Base-by-base conservation (phyloP, 805 yeast species). In the Sugiyamaella boreocaroliniensis region DNA sequence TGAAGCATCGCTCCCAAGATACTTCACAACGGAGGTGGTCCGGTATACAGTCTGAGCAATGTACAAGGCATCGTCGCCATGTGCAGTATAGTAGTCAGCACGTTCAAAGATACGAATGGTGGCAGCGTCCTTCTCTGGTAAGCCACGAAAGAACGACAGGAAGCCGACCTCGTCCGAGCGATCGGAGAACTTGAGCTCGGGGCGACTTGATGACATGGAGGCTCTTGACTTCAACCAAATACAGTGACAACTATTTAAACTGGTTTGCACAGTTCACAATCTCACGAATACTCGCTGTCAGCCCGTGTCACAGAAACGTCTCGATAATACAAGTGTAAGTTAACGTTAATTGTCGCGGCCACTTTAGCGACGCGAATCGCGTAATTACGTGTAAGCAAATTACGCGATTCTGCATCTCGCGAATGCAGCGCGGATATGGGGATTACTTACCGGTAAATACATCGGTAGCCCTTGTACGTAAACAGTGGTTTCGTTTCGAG, bases 41-140 rank as follows among this genome's bases (percentile, higher is more conserved):
- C 85, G 86, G 71, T 88, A 92, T 34, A 93, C 82, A 51, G 77
- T 73, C 57, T 89, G 95, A 2, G 97, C 97, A 29, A 89, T 86
- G 52, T 81, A 76, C 44, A 76, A 75, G 3, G 98, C 97, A 66
- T 92, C 96, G 2, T 78, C 80, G 7, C 80, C 82, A 18, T 89
- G 74, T 1, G 81, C 83, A 2, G 86, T 81, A 68, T 83, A 93
- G 67, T 87, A 89, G 55, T 88, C 96, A 45, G 83, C 83, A 55
- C 82, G 80, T 64, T 89, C 96, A 45, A 86, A 84, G n/a, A 89
- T 71, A 44, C 97, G 76, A 19, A 92, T 53, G 0, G 68, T 62
- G 10, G 57, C 48, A 11, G 51, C 55, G 16, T 62, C 67, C 48
- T 59, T 54, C n/a, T 48, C 50, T 22, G 41, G 42, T 14, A 66